Evolutionary conservation across 768 basidiomycete genomes (phyloP), one percentile per base, ranked within the genome.

Genomic region (button mushroom (Agaricus bisporus)): DNA sequence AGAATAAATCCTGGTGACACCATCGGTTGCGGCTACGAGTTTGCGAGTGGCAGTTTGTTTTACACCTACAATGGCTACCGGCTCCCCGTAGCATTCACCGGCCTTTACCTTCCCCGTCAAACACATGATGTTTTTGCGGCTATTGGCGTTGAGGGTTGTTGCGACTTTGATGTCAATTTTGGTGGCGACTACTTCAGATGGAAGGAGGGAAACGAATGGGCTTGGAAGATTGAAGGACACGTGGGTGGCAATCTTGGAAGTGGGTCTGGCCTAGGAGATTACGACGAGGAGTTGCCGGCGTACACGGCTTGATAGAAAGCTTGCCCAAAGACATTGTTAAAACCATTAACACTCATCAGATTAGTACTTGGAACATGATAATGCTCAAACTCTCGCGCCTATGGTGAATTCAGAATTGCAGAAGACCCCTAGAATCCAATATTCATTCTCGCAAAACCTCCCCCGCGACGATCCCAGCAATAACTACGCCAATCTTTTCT

Each of bases 1-100:
- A 66, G 57, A 48, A 68, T 79, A 47, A 60, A 49, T 1, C 59
- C 72, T 7, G 81, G 79, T 1, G 80, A 84, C 63, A 77, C 69
- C 7, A 60, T 86, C 26, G 85, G 86, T 2, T 84, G 82, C 49
- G 86, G 83, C 2, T 85, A 83, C 64, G 78, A 80, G 57, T 85
- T 82, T 54, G 61, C 66, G 20, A 65, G 70, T 0, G 79, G 77
- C 0, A 62, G 67, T 17, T 56, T 86, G 7, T 88, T 88, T 70
- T 87, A 73, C 70, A 87, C 85, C 1, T 76, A 79, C 60, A 85
- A 86, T 49, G 85, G 84, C 12, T 48, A 61, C 17, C 78, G 78
- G 3, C 73, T 85, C 1, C 75, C 77, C 0, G 62, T 71, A 29
- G 85, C 85, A 6, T 86, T 85, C 62, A 67, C 63, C 5, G 85